Percentiles rank a stretch among this genome's conserved stretches.
Conservation (phyloP, 495 filamentous ascomycete species). For the Hypoxylon lenormandii region DNA sequence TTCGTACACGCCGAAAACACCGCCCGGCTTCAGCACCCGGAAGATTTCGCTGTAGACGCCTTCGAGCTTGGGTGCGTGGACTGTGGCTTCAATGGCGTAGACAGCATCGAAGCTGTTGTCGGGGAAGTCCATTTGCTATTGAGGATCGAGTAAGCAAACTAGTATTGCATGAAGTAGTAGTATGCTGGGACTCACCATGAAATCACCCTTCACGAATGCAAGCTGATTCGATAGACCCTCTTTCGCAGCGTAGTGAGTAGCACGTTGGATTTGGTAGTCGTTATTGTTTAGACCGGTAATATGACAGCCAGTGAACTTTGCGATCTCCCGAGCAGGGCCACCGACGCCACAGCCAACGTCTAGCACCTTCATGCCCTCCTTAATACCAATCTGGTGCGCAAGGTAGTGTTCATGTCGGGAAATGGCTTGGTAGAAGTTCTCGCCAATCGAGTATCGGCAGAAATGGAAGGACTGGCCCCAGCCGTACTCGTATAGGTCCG, state of each 20-base stretch:
- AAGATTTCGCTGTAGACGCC: constrained; percentile 95
- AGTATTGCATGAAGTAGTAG: neutral
- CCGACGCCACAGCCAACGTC: constrained; percentile 98
- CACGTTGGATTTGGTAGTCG: constrained; percentile 98
- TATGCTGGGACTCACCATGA: constrained; percentile 74
- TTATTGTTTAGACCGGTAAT: constrained; percentile 98
- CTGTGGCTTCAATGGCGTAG: constrained; percentile 97
- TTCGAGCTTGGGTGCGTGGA: constrained; percentile 92
- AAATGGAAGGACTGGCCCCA: constrained; percentile 98
- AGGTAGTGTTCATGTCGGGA: constrained; percentile 99
- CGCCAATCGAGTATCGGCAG: constrained; percentile 91
- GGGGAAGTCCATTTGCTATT: constrained; percentile 97
- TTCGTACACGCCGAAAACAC: constrained; percentile 96
- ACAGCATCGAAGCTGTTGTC: constrained; percentile 93
- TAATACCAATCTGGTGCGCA: constrained; percentile 86
- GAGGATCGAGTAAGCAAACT: constrained; percentile 3
- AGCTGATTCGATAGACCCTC: constrained; percentile 86
- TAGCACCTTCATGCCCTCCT: constrained; percentile 86
- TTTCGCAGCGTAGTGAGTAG: constrained; percentile 82
- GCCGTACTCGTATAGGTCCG: constrained; percentile 96
- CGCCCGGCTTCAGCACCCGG: constrained; percentile 95
- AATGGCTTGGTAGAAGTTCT: constrained; percentile 91
- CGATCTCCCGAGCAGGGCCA: constrained; percentile 96
- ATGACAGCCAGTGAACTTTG: constrained; percentile 91
- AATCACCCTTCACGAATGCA: constrained; percentile 93